A percentile compares a stretch with the other conserved stretches of the same genome.
These are phyloP conservation scores for Xylaria longipes DNA, from an alignment of 495 filamentous ascomycete genomes.

Conservation along the genomic window DNA sequence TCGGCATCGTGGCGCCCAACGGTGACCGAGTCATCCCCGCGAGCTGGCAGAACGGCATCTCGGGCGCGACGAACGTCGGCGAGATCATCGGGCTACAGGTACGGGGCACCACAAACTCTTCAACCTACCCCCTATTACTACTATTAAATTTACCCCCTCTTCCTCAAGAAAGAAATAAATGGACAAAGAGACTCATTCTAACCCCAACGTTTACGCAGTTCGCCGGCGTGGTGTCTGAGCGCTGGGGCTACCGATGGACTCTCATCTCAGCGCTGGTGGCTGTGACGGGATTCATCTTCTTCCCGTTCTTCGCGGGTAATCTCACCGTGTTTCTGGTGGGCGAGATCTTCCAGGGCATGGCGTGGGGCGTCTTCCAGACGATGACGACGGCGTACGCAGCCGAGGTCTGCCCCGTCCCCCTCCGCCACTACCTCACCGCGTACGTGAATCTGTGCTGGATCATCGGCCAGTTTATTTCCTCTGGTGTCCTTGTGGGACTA, in stretches of 20 bases:
- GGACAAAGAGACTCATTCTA: neutral
- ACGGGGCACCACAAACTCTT: neutral
- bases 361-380: slow-evolving; percentile 69
- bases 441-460: slow-evolving; percentile 75
- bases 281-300: slow-evolving; percentile 58
- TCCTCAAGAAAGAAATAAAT: neutral
- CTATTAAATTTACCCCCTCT: neutral
- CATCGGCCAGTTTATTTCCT: slow-evolving; percentile 68
- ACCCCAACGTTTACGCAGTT: slow-evolving; percentile 39
- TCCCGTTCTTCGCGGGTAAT: slow-evolving; percentile 67
- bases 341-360: slow-evolving; percentile 74
- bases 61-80: slow-evolving; percentile 49
- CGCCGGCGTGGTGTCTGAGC: slow-evolving; percentile 38
- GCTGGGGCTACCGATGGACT: slow-evolving; percentile 41
- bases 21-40: slow-evolving; percentile 42
- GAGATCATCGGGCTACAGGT: slow-evolving; percentile 47
- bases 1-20: slow-evolving; percentile 36
- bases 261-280: slow-evolving; percentile 51
- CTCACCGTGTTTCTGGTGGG: slow-evolving; percentile 67
- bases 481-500: slow-evolving; percentile 58
- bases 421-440: slow-evolving; percentile 68
- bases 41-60: slow-evolving; percentile 48
- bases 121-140: slow-evolving; percentile 30
- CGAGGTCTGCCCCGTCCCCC: slow-evolving; percentile 66
- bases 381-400: slow-evolving; percentile 60